phyloP scores from a whole-genome alignment of 768 basidiomycete species.

The Pleurotus cornucopiae region DNA sequence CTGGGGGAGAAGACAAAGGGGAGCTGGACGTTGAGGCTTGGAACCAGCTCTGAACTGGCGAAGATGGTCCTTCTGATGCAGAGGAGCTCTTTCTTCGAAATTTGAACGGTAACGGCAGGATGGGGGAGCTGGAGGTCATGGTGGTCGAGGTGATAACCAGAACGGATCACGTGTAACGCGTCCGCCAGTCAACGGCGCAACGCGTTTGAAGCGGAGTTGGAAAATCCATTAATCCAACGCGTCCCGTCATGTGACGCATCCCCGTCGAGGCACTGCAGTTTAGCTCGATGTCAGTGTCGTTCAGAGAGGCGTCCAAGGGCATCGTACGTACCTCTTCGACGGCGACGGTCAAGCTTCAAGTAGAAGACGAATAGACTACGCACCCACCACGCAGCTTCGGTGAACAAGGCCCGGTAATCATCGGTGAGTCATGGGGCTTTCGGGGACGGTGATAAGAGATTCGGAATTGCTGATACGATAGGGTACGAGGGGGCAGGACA shows the following conservation, averaged over 20 bases:
- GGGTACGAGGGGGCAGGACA: background rate
- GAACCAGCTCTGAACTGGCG: slow-evolving; percentile 9
- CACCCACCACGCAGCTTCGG: background rate
- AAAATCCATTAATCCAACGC: slow-evolving; percentile 29
- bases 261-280: background rate
- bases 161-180: slow-evolving; percentile 38
- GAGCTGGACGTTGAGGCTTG: slow-evolving; percentile 3
- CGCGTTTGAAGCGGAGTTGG: slow-evolving; percentile 30
- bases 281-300: background rate
- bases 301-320: background rate
- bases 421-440: background rate
- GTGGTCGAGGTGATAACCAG: slow-evolving; percentile 39
- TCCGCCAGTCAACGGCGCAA: slow-evolving; percentile 27
- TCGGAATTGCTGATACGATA: background rate
- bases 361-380: background rate
- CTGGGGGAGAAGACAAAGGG: slow-evolving; percentile 28
- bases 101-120: slow-evolving; percentile 20
- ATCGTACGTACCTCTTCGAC: background rate
- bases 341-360: background rate
- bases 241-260: slow-evolving; percentile 22
- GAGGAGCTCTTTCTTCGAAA: slow-evolving; percentile 17
- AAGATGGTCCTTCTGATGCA: slow-evolving; percentile 14
- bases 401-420: background rate
- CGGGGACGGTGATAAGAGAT: background rate
- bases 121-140: slow-evolving; percentile 33